Percentiles rank a stretch among this genome's conserved stretches.
phyloP scores from a whole-genome alignment of 2,329 filamentous ascomycete genomes.

The Fusarium sp. region DNA sequence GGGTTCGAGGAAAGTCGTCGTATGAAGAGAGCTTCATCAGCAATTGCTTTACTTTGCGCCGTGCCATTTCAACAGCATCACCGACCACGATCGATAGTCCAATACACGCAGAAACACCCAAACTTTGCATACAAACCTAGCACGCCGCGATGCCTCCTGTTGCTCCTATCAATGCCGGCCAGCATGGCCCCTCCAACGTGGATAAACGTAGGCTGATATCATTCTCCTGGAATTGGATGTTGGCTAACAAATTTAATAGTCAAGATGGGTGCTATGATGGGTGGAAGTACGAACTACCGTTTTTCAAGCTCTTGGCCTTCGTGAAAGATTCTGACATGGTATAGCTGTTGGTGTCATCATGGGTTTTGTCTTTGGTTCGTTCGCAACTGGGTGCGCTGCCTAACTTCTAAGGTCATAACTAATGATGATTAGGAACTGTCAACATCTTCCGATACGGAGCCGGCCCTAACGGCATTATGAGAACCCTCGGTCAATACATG shows the following conservation, averaged over 20 bases:
- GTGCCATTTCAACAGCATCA: slow-evolving; percentile 2
- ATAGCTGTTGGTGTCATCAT: slow-evolving; percentile 94
- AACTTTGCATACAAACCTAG: neutral
- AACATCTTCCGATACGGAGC: slow-evolving; percentile 97
- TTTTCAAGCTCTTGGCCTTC: neutral
- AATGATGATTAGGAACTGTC: slow-evolving; percentile 75
- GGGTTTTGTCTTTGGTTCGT: slow-evolving; percentile 93
- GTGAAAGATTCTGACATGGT: slow-evolving; percentile 47
- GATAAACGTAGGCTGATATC: slow-evolving; percentile 62
- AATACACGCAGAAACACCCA: neutral
- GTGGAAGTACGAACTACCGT: slow-evolving; percentile 79
- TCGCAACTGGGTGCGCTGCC: neutral
- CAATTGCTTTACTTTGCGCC: slow-evolving; percentile 23
- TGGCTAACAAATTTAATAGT: slow-evolving; percentile 46
- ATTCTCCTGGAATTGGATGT: slow-evolving; percentile 8
- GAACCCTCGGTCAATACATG: slow-evolving; percentile 98
- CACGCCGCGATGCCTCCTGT: slow-evolving; percentile 55
- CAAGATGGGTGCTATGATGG: slow-evolving; percentile 99
- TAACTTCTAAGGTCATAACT: neutral
- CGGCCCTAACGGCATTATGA: slow-evolving; percentile 91
- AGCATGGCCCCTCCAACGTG: slow-evolving; percentile 62
- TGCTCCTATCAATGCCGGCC: slow-evolving; percentile 54
- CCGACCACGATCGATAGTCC: neutral
- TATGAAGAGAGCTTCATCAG: slow-evolving; percentile 35
- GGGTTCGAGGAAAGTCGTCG: slow-evolving; percentile 31